These are phyloP conservation scores for Talaromyces thailandensis DNA, from an alignment of 495 filamentous ascomycete genomes.

Conservation along the genomic window DNA sequence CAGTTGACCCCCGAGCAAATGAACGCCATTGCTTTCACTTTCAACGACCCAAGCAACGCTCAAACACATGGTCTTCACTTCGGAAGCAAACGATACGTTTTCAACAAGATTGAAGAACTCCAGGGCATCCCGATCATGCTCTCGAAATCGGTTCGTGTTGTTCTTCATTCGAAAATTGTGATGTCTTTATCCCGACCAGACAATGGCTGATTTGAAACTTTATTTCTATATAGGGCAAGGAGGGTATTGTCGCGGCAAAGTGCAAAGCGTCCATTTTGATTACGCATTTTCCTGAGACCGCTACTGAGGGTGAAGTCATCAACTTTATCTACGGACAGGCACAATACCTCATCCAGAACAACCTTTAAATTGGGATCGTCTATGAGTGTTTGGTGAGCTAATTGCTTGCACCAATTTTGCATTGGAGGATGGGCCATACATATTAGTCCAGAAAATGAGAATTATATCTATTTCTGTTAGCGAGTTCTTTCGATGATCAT, in stretches of 20 bases:
- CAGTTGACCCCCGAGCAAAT: constrained; percentile 34
- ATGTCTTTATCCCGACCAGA: no score
- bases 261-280: constrained; percentile 79
- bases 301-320: constrained; percentile 41
- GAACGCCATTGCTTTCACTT: constrained; percentile 23
- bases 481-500: no score
- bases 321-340: constrained; percentile 1
- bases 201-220: neutral
- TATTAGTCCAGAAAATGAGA: neutral
- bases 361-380: neutral
- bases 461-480: no score
- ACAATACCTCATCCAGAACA: constrained; percentile 2
- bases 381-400: no score
- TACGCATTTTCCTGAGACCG: constrained; percentile 67
- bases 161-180: neutral
- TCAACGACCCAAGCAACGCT: constrained; percentile 19
- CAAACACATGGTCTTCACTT: constrained; percentile 55
- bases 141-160: constrained; percentile 62
- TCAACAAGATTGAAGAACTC: constrained; percentile 62
- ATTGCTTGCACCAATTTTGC: no score
- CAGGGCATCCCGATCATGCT: constrained; percentile 50
- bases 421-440: no score
- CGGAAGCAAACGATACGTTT: constrained; percentile 62
- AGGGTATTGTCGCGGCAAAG: constrained; percentile 71
- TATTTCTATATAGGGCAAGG: constrained; percentile 53